phyloP scores from a whole-genome alignment of 176 grass and related monocot genomes.

The Rhynchospora pubera region DNA sequence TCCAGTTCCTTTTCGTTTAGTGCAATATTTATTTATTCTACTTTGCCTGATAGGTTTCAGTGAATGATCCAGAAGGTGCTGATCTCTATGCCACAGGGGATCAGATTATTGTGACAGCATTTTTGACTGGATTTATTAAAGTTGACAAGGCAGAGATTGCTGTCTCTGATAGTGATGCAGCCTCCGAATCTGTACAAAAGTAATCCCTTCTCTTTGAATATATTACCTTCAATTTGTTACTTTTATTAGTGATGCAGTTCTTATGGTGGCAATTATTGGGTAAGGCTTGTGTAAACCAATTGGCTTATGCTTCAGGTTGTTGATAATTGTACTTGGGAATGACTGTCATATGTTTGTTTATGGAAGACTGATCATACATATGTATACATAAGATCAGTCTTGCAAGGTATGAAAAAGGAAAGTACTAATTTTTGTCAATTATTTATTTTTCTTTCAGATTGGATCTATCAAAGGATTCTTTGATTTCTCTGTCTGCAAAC shows the following conservation, averaged over 20 bases:
- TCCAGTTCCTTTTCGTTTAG: not conserved
- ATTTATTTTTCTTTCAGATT: slow-evolving; percentile 51
- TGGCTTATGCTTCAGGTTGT: not conserved
- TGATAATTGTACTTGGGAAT: not conserved
- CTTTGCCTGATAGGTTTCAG: slow-evolving; percentile 43
- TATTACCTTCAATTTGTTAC: not conserved
- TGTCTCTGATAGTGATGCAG: slow-evolving; percentile 66
- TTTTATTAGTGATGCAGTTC: not conserved
- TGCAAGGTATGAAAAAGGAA: not conserved
- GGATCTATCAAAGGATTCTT: slow-evolving; percentile 61
- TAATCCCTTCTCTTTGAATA: slow-evolving; percentile 25
- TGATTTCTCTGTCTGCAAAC: slow-evolving; percentile 63
- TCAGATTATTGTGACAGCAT: slow-evolving; percentile 31
- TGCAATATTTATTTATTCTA: slow-evolving; percentile 4
- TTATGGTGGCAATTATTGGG: not conserved
- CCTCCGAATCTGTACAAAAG: slow-evolving; percentile 64
- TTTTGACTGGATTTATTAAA: slow-evolving; percentile 71
- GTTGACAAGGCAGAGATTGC: slow-evolving; percentile 80
- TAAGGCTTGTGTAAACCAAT: not conserved
- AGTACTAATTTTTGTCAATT: not conserved
- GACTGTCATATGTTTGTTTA: not conserved
- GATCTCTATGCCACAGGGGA: slow-evolving; percentile 68
- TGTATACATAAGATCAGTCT: not conserved
- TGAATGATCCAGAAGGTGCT: slow-evolving; percentile 55
- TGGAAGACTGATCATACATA: too few relatives aligned